phyloP scores from a whole-genome alignment of 129 eudicot species.

The Saposhnikovia divaricata region DNA sequence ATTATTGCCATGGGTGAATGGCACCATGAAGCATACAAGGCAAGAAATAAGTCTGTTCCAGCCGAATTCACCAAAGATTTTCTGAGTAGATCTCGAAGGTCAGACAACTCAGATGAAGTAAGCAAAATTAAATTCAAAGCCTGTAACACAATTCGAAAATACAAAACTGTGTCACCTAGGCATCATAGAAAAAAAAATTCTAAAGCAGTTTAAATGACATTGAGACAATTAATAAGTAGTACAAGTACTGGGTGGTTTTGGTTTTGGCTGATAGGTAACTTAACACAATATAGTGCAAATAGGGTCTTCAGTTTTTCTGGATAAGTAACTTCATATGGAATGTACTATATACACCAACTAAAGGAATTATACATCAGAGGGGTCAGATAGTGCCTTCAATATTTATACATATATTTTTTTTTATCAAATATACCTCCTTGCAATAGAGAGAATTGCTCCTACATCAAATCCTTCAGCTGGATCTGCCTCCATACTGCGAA shows the following conservation, averaged over 20 bases:
- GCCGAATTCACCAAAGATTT: slow-evolving; percentile 57
- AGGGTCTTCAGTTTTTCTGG: not conserved
- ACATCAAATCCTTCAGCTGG: too few species aligned
- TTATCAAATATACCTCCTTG: too few species aligned
- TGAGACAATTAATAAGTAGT: not conserved
- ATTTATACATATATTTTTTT: too few species aligned
- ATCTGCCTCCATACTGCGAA: too few species aligned
- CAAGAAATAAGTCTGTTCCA: slow-evolving; percentile 73
- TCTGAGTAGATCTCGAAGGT: slow-evolving; percentile 67
- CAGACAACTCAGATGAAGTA: slow-evolving; percentile 79
- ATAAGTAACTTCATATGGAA: not conserved
- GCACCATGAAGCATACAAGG: slow-evolving; percentile 92
- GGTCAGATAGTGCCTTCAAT: slow-evolving; percentile 59
- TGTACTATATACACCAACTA: not conserved
- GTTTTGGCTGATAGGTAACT: not conserved
- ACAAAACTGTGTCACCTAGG: slow-evolving; percentile 1
- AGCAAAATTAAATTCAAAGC: slow-evolving; percentile 87
- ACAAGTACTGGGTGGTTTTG: not conserved
- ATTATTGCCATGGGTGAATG: slow-evolving; percentile 95
- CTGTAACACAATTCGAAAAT: slow-evolving; percentile 32
- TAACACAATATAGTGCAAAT: not conserved
- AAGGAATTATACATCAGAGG: slow-evolving; percentile 24
- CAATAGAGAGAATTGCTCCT: too few species aligned
- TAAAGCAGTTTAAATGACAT: not conserved
- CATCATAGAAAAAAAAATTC: not conserved